Evolutionary conservation across 768 basidiomycete genomes (phyloP), one percentile per base, ranked within the genome.

Genomic region (Boletus pseudo-olivaceus): DNA sequence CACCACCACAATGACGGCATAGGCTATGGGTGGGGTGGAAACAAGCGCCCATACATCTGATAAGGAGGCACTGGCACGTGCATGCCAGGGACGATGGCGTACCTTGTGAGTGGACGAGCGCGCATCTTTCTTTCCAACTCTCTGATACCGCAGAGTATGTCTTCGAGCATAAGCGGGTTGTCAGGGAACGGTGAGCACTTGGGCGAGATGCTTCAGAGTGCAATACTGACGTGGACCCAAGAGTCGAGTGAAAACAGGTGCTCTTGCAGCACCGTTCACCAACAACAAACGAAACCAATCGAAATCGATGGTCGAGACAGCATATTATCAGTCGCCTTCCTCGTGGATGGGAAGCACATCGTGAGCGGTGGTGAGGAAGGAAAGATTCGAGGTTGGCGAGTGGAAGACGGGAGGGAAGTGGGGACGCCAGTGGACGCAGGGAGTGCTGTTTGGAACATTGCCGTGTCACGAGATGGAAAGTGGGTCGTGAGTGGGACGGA

Each of bases 161-260:
- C 9, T 12, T 4, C 20, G 0, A 15, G 11, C 5, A 14, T 7
- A 14, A 10, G 2, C 6, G 2, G 8, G 5, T 1, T 0, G 9
- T 26, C 7, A 12, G 2, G 14, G 9, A n/a, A 43, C 11, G 17
- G 42, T 43, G 42, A 43, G 42, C 8, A n/a, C 27, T 6, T 11
- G 9, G 9, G 2, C 8, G 23, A 10, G 42, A 10, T 2, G 15
- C 6, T 29, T 17, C 17, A 10, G 10, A 14, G 17, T 17, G 8
- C 2, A 15, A 6, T 27, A 11, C 33, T 51, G 26, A 54, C 19
- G n/a, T 2, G 6, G 49, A 29, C 15, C 26, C 6, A 9, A 45
- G 43, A 7, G 10, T 19, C n/a, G 43, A 19, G 3, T 2, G 11
- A 11, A 6, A n/a, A 12, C 5, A 6, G 17, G 11, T 19, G 19